Percentiles rank a stretch among this genome's conserved stretches.
Conservation (phyloP, 1,139 yeast species). For the Nematodospora anomalae region DNA sequence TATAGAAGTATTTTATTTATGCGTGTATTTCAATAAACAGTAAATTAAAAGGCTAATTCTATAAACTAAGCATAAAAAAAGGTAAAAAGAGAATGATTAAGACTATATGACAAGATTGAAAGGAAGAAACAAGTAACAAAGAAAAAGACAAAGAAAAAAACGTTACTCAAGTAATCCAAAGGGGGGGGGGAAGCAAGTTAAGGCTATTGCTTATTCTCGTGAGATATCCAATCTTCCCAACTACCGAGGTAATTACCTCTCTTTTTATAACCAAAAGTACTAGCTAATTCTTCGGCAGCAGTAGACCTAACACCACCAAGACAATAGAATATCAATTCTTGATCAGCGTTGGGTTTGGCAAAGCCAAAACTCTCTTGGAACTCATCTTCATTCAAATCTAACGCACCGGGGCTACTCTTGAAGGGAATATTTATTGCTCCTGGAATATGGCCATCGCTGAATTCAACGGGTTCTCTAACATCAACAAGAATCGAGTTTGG, state of each 20-base stretch:
- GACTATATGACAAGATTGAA: slow-evolving; percentile 11
- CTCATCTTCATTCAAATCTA: slow-evolving; percentile 74
- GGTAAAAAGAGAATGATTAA: slow-evolving; percentile 1
- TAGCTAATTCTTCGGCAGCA: slow-evolving; percentile 89
- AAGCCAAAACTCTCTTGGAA: slow-evolving; percentile 81
- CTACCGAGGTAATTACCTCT: slow-evolving; percentile 82
- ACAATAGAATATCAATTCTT: slow-evolving; percentile 87
- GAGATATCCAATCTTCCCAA: slow-evolving; percentile 77
- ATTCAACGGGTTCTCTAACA: slow-evolving; percentile 91
- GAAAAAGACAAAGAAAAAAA: slow-evolving; percentile 1
- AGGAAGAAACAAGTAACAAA: slow-evolving; percentile 1
- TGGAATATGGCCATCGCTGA: slow-evolving; percentile 70
- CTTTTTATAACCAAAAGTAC: slow-evolving; percentile 80
- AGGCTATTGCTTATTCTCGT: slow-evolving; percentile 29
- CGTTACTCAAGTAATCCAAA: not conserved
- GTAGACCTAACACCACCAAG: slow-evolving; percentile 90
- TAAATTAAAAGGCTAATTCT: not conserved
- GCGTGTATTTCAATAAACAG: slow-evolving; percentile 1
- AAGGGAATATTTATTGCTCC: slow-evolving; percentile 84
- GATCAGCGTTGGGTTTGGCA: slow-evolving; percentile 69
- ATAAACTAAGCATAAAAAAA: slow-evolving; percentile 4
- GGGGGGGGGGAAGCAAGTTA: not conserved
- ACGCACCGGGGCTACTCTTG: slow-evolving; percentile 92
- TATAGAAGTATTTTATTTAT: slow-evolving; percentile 1
- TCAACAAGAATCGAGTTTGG: slow-evolving; percentile 65